phyloP scores from a whole-genome alignment of 2,329 filamentous ascomycete genomes.

The Trichothecium roseum region DNA sequence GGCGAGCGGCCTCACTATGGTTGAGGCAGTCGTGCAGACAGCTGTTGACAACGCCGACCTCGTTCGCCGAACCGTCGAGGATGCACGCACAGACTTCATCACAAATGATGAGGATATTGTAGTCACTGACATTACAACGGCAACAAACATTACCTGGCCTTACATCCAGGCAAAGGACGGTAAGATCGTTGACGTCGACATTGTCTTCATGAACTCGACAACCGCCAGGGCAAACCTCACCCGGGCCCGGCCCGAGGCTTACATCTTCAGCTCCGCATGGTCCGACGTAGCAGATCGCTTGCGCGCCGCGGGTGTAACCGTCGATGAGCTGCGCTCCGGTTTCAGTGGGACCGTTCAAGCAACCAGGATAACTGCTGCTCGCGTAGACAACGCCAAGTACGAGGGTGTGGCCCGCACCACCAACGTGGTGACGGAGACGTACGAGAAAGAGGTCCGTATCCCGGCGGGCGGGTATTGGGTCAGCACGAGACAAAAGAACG shows the following conservation, averaged over 20 bases:
- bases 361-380: conserved; percentile 11
- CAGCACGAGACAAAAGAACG: conserved; percentile 20
- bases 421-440: conserved; percentile 8
- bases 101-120: conserved; percentile 14
- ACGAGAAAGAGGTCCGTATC: conserved; percentile 10
- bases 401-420: conserved; percentile 14
- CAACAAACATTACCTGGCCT: conserved; percentile 10
- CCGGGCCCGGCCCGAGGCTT: conserved; percentile 16
- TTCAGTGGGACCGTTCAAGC: conserved; percentile 17
- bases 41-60: conserved; percentile 16
- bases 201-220: conserved; percentile 18
- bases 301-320: conserved; percentile 11
- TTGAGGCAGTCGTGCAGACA: conserved; percentile 16
- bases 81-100: conserved; percentile 15
- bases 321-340: conserved; percentile 10
- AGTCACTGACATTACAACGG: conserved; percentile 14
- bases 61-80: conserved; percentile 14
- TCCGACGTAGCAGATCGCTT: conserved; percentile 15
- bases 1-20: conserved; percentile 15
- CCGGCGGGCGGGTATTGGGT: conserved; percentile 18
- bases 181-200: conserved; percentile 13
- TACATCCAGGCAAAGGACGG: conserved; percentile 17
- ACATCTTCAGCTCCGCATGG: conserved; percentile 18
- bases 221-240: conserved; percentile 16
- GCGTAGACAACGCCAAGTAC: conserved; percentile 10